Evolutionary conservation across 306 rosid species (phyloP), one percentile per base, ranked within the genome.

Genomic region (Vigna radiata): DNA sequence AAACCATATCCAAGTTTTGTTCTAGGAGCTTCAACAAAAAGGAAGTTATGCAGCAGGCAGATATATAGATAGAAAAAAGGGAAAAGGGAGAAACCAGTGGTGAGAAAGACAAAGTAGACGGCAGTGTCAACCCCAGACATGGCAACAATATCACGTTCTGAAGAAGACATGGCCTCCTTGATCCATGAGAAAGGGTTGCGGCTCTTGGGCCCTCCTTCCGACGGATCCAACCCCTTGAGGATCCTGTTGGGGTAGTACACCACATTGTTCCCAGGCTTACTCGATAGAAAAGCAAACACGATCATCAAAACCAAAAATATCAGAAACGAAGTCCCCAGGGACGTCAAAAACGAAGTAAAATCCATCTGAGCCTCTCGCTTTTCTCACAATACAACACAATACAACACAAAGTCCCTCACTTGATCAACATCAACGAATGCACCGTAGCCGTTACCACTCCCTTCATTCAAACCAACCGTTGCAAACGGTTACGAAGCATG

Each of bases 41-140:
- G 15, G 14, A 18, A 61, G 48, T 21, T 39, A 25, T 41, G 13
- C 8, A 58, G 16, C 25, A 55, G 25, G 6, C 16, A 6, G 1
- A 53, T 52, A 11, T 14, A 15, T 7, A 6, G 2, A 49, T 18
- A 14, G 11, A 12, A 9, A 17, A 58, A 58, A 25, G 13, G 29
- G 5, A 46, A 10, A 23, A 56, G 27, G 19, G 23, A 67, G 87
- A 73, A 77, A 91, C 99, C 98, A 8, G 98, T 89, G 89, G 76
- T 47, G 75, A 93, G 52, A 75, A 93, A 96, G 76, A 93, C 97
- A 33, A 88, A 96, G 93, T 92, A 89, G 0, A 93, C 99, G 21
- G 99, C 99, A 70, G 98, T 85, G 75, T 96, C 99, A 1, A 91
- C 87, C 64, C 99, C 99, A n/a, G 98, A 93, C 53, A 86, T 12